Base-by-base conservation (phyloP, 306 rosid species). In the Prunus mira region DNA sequence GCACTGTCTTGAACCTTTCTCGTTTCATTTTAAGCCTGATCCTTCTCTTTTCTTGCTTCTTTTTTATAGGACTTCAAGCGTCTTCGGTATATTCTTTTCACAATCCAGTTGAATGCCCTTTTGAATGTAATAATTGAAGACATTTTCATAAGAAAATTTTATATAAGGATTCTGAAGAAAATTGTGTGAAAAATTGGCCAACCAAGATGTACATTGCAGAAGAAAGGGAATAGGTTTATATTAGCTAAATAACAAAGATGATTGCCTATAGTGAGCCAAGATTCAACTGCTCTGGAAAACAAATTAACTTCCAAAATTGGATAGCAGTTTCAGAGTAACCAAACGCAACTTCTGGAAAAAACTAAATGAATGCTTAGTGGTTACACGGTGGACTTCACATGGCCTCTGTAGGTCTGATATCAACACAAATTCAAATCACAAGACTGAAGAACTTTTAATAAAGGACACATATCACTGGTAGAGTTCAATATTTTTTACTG, bases 231-330 rank as follows among this genome's bases (percentile, higher is more conserved):
- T 13, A 4, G 71, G 71, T 65, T 25, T 19, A n/a, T 1, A 20
- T 3, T 41, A 67, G 20, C 20, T 22, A 67, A 46, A 24, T 24
- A 46, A 67, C 22, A 67, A 22, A 20, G 6, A 20, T 4, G 12
- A 68, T 68, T 28, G 12, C 28, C 47, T 14, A 27, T 4, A 12
- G n/a, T 18, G 30, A 43, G 18, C 61, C 27, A 50, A 69, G 45
- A 34, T 8, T 38, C 27, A 25, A 55, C 60, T 51, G 18, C 47
- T 69, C 25, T 51, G 25, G 13, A 2, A 18, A 69, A 69, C 12
- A 50, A 9, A n/a, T 28, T 27, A 17, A 51, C 47, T 69, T 27
- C 43, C 22, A 24, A 57, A 80, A 81, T 38, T 63, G 69, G 50
- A 60, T 24, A 66, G 75, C 65, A 50, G 57, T 67, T 51, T 66